Conservation (phyloP, 768 basidiomycete genomes). For the Collybia nuda region DNA sequence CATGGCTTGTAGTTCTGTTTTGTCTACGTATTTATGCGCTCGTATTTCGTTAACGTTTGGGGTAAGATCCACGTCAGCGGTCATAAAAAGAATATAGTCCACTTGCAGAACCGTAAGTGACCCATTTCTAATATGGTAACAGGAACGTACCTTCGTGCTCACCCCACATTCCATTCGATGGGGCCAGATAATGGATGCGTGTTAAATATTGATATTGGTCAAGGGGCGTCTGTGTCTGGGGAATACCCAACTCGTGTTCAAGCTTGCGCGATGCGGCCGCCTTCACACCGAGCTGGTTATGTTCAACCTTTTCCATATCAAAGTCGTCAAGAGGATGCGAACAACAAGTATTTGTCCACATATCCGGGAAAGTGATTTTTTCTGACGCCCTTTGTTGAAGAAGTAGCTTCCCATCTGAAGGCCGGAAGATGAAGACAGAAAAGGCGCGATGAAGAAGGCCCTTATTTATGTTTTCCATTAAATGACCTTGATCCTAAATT, state of each 20-base stretch:
- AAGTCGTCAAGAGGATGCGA: slow-evolving; percentile 96
- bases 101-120: slow-evolving; percentile 48
- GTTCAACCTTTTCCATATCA: slow-evolving; percentile 75
- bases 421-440: slow-evolving; percentile 95
- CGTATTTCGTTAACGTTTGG: slow-evolving; percentile 91
- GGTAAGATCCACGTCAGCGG: slow-evolving; percentile 79
- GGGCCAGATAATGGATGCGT: slow-evolving; percentile 95
- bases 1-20: slow-evolving; percentile 88
- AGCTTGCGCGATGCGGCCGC: slow-evolving; percentile 94
- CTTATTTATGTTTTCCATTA: slow-evolving; percentile 95
- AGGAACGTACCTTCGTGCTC: slow-evolving; percentile 86
- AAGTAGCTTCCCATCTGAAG: slow-evolving; percentile 88
- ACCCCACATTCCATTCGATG: slow-evolving; percentile 91
- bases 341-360: slow-evolving; percentile 99
- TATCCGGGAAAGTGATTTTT: slow-evolving; percentile 98
- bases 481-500: slow-evolving; percentile 62
- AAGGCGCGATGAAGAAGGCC: slow-evolving; percentile 97
- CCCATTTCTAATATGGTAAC: background rate
- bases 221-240: slow-evolving; percentile 68
- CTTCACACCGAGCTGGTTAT: slow-evolving; percentile 79
- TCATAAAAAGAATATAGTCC: slow-evolving; percentile 96
- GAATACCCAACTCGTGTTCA: slow-evolving; percentile 95
- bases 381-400: slow-evolving; percentile 95
- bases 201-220: slow-evolving; percentile 94
- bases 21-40: slow-evolving; percentile 88